Evolutionary conservation across 805 yeast genomes (phyloP).

Genomic region (Yamadazyma tumulicola): DNA sequence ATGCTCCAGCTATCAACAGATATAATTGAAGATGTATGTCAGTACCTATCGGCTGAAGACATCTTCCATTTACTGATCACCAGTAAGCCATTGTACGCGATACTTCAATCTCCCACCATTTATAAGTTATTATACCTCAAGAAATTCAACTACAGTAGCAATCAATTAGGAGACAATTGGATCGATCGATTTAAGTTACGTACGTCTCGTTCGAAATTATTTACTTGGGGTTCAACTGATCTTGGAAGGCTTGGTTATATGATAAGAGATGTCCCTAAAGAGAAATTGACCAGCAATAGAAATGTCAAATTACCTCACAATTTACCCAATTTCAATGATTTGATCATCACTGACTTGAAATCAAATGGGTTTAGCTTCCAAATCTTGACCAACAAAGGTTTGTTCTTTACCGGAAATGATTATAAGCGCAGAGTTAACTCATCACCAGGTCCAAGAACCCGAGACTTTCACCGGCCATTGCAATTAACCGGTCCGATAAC

Average conservation of each 20-base stretch:
- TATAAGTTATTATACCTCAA: conserved; percentile 31
- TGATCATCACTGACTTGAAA: conserved; percentile 43
- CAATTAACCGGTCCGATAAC: neutral
- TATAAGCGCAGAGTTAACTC: conserved; percentile 18
- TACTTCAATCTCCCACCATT: conserved; percentile 19
- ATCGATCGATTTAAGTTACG: conserved; percentile 43
- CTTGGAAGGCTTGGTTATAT: conserved; percentile 48
- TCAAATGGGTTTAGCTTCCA: conserved; percentile 68
- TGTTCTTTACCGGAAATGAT: conserved; percentile 50
- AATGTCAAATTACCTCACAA: conserved; percentile 38
- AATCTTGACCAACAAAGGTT: conserved; percentile 52
- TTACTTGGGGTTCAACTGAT: conserved; percentile 49
- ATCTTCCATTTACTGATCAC: conserved; percentile 38
- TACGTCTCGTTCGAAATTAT: conserved; percentile 32
- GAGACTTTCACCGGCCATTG: conserved; percentile 5
- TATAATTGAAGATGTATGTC: conserved; percentile 7
- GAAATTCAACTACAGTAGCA: conserved; percentile 44
- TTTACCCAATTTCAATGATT: conserved; percentile 32
- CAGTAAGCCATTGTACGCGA: conserved; percentile 31
- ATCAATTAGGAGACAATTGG: conserved; percentile 45
- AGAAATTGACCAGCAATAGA: conserved; percentile 16
- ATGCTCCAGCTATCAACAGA: conserved; percentile 7
- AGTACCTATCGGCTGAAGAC: conserved; percentile 32
- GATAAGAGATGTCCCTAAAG: conserved; percentile 21
- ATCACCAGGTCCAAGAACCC: conserved; percentile 31